Evolutionary conservation across 306 rosid genomes (phyloP).

Genomic region (Begonia fuchsioides): DNA sequence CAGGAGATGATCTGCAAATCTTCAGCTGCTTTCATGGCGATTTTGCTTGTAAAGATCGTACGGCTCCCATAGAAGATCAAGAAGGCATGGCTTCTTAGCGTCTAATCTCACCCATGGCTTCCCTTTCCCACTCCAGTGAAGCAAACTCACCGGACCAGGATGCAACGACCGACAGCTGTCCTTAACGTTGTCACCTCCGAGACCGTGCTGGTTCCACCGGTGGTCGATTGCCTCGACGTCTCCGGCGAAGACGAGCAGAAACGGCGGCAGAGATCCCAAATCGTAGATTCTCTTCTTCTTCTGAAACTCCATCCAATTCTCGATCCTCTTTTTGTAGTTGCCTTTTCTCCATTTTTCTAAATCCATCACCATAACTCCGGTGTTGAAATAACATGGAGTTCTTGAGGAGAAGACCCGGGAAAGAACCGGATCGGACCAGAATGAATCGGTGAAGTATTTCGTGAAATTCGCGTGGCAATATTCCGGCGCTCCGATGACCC

Average conservation of each 20-base stretch:
- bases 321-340: conserved; percentile 49
- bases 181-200: conserved; percentile 80
- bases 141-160: conserved; percentile 80
- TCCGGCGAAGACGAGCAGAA: conserved; percentile 60
- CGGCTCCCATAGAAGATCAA: conserved; percentile 83
- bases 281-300: conserved; percentile 64
- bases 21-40: too few relatives aligned
- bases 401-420: conserved; percentile 41
- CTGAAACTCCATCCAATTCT: conserved; percentile 87
- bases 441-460: conserved; percentile 63
- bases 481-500: conserved; percentile 88
- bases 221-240: conserved; percentile 77
- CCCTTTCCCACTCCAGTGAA: conserved; percentile 98
- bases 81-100: conserved; percentile 44
- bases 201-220: conserved; percentile 90
- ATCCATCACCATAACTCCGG: conserved; percentile 95
- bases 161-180: conserved; percentile 77
- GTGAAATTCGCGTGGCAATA: conserved; percentile 95
- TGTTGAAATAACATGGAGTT: conserved; percentile 76
- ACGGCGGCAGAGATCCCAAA: conserved; percentile 80
- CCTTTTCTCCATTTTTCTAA: conserved; percentile 59
- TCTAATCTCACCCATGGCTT: conserved; percentile 96
- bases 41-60: conserved; percentile 42
- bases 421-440: conserved; percentile 73
- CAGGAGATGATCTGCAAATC: too few relatives aligned